Percentiles rank a stretch among this genome's conserved stretches.
Conservation (phyloP, 2,329 filamentous ascomycete genomes). For the Trichophyton verrucosum region DNA sequence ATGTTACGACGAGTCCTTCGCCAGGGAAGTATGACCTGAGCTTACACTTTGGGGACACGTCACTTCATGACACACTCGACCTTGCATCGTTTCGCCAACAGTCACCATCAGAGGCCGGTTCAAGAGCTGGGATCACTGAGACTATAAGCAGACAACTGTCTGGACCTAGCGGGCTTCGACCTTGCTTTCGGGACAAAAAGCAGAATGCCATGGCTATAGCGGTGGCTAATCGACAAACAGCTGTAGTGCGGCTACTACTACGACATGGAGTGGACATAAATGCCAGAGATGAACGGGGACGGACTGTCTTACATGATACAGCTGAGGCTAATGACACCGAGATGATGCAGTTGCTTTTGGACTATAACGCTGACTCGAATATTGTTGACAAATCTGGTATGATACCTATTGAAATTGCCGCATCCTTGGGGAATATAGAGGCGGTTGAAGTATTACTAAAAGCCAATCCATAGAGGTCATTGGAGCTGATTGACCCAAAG, state of each 20-base stretch:
- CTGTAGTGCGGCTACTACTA: conserved; percentile 1
- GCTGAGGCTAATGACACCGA: background rate
- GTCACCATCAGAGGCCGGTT: background rate
- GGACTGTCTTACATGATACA: conserved; percentile 4
- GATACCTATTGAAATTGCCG: background rate
- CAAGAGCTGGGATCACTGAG: background rate
- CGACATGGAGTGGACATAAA: conserved; percentile 1
- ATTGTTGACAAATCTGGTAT: background rate
- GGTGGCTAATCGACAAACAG: background rate
- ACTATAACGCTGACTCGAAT: background rate
- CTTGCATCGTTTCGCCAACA: background rate
- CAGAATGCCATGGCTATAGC: background rate
- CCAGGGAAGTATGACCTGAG: background rate
- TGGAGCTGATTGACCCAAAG: background rate
- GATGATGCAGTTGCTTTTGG: background rate
- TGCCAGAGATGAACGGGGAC: conserved; percentile 1
- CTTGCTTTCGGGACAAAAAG: background rate
- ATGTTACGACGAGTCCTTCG: background rate
- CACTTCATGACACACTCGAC: background rate
- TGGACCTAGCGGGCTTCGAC: background rate
- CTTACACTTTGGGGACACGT: background rate
- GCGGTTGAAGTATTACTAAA: background rate
- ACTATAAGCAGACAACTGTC: background rate
- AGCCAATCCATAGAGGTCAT: background rate
- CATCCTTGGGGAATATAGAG: background rate